phyloP scores from a whole-genome alignment of 345 rosid genomes.

The Viola odorata region DNA sequence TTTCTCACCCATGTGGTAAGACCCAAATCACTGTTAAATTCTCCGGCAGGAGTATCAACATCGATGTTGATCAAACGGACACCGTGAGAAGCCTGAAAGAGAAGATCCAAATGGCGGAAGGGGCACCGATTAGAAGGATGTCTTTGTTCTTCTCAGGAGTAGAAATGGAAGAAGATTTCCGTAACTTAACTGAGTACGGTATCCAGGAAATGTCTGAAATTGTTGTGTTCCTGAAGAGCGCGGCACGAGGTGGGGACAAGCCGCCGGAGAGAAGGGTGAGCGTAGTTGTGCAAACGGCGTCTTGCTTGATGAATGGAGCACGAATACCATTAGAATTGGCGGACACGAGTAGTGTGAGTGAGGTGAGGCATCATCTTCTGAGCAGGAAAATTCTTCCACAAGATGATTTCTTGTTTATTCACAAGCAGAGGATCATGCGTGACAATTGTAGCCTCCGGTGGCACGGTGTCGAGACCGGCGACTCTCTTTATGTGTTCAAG shows the following conservation, averaged over 20 bases:
- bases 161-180: slow-evolving; percentile 65
- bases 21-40: slow-evolving; percentile 53
- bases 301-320: slow-evolving; percentile 60
- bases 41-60: slow-evolving; percentile 35
- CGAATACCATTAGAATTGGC: slow-evolving; percentile 58
- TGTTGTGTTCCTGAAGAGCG: slow-evolving; percentile 45
- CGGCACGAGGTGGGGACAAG: slow-evolving; percentile 34
- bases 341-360: slow-evolving; percentile 52
- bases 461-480: slow-evolving; percentile 77
- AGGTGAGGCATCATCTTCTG: slow-evolving; percentile 46
- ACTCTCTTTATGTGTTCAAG: slow-evolving; percentile 60
- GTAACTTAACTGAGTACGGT: slow-evolving; percentile 64
- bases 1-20: slow-evolving; percentile 12
- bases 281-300: slow-evolving; percentile 64
- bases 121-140: slow-evolving; percentile 59
- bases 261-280: slow-evolving; percentile 36
- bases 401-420: slow-evolving; percentile 77
- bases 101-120: slow-evolving; percentile 63
- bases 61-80: slow-evolving; percentile 65
- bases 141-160: slow-evolving; percentile 51
- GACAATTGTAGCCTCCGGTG: slow-evolving; percentile 63
- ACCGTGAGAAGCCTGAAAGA: slow-evolving; percentile 81
- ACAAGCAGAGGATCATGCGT: slow-evolving; percentile 78
- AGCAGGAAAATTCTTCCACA: slow-evolving; percentile 43
- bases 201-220: slow-evolving; percentile 55